A percentile compares a stretch with the other conserved stretches of the same genome.
These are phyloP conservation scores for Cytospora chrysosperma DNA, from an alignment of 2,329 filamentous ascomycete genomes.

Conservation along the genomic window DNA sequence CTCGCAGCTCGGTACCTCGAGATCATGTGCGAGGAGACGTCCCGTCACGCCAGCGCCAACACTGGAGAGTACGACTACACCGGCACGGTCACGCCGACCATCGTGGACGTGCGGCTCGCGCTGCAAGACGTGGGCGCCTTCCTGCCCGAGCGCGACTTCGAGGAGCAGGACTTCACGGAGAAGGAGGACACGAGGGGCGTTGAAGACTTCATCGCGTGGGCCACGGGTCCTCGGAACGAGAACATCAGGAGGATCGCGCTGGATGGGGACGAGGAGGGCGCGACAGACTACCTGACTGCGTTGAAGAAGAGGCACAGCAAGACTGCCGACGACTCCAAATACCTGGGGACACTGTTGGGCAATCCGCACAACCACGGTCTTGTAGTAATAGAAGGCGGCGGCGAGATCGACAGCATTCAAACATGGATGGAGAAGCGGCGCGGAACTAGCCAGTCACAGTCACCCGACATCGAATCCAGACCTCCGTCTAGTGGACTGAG, in stretches of 20 bases:
- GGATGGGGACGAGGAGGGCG: constrained; percentile 58
- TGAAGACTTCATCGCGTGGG: constrained; percentile 77
- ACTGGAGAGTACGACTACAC: constrained; percentile 64
- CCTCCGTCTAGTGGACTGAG: constrained; percentile 57
- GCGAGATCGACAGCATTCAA: constrained; percentile 62
- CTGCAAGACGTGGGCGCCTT: constrained; percentile 79
- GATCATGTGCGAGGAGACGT: constrained; percentile 70
- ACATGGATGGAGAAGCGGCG: constrained; percentile 58
- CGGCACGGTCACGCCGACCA: constrained; percentile 50
- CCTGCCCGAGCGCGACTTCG: constrained; percentile 62
- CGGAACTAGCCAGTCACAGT: constrained; percentile 26
- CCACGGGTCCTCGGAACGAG: constrained; percentile 67
- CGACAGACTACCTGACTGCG: constrained; percentile 69
- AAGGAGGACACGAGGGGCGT: constrained; percentile 79
- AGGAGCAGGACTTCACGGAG: constrained; percentile 67
- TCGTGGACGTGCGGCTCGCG: constrained; percentile 83
- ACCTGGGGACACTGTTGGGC: constrained; percentile 80
- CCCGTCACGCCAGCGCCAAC: constrained; percentile 68
- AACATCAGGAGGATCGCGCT: constrained; percentile 82
- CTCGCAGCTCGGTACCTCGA: constrained; percentile 79
- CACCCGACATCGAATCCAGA: constrained; percentile 39
- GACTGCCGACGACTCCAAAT: constrained; percentile 81
- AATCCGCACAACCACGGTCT: constrained; percentile 68
- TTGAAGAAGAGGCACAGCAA: constrained; percentile 93
- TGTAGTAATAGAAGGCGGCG: constrained; percentile 72